Evolutionary conservation across 2,329 filamentous ascomycete genomes (phyloP).

Genomic region (Pseudogymnoascus sp.): DNA sequence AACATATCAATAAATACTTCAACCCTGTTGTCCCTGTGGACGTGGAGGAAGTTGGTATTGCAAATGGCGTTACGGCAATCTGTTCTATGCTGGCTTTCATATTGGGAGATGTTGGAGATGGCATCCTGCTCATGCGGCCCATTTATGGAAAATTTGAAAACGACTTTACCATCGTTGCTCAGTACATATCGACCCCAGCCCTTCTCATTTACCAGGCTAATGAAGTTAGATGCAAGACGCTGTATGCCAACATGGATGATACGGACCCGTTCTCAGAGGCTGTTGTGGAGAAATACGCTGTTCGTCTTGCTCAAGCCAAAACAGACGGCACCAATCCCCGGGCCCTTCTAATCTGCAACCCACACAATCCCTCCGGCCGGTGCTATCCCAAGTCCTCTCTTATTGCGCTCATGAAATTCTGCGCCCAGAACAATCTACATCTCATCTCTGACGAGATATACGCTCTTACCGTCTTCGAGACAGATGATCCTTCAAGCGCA

Average conservation of each 20-base stretch:
- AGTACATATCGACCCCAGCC: constrained; percentile 17
- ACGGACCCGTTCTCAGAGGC: constrained; percentile 31
- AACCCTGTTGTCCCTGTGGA: constrained; percentile 28
- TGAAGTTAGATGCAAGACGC: not conserved
- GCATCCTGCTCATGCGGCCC: constrained; percentile 37
- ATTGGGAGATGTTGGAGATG: constrained; percentile 36
- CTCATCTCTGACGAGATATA: constrained; percentile 44
- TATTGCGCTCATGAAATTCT: constrained; percentile 31
- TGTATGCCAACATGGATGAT: constrained; percentile 27
- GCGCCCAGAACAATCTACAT: constrained; percentile 35
- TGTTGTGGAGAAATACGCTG: constrained; percentile 30
- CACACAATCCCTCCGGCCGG: constrained; percentile 25
- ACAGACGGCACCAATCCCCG: constrained; percentile 28
- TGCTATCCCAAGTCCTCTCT: constrained; percentile 21
- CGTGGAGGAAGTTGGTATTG: constrained; percentile 31
- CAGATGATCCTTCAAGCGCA: constrained; percentile 24
- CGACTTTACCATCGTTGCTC: constrained; percentile 32
- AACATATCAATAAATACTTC: constrained; percentile 35
- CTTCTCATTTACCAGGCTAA: not conserved
- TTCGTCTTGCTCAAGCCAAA: constrained; percentile 27
- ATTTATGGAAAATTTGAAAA: constrained; percentile 40
- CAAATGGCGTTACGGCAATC: constrained; percentile 35
- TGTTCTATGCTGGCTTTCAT: constrained; percentile 35
- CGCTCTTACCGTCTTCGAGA: constrained; percentile 36
- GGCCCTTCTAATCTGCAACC: constrained; percentile 33